These are phyloP conservation scores for Chlorella sp. DNA, from an alignment of 139 green algal species.

Conservation along the genomic window DNA sequence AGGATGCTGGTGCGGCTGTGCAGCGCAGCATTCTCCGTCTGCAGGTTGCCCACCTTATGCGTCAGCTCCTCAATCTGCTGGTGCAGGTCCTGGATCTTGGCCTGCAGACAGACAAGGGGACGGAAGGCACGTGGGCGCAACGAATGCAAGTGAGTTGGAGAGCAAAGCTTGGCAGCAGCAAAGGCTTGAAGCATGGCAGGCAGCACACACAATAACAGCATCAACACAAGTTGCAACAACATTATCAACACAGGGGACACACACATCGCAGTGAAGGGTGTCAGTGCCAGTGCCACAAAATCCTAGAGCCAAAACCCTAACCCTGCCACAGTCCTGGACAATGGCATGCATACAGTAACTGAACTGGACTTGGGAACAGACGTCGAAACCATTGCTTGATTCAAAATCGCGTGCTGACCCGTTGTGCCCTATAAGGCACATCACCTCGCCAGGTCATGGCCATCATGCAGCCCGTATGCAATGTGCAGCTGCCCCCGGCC, in stretches of 20 bases:
- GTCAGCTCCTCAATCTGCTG: constrained; percentile 58
- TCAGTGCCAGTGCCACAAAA: no score
- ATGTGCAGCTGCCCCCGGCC: not conserved
- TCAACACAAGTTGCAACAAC: not conserved
- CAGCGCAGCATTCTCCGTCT: constrained; percentile 49
- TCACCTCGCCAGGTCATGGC: no score
- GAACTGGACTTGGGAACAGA: no score
- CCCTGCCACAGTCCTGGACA: no score
- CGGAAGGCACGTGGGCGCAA: not conserved
- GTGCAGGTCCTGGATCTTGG: constrained; percentile 54
- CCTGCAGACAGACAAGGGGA: constrained; percentile 18
- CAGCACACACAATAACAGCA: not conserved
- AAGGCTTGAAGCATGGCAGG: not conserved
- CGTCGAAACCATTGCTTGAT: no score
- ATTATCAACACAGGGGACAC: not conserved
- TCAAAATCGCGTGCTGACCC: no score
- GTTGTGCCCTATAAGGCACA: no score
- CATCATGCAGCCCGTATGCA: not conserved
- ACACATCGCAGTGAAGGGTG: not conserved
- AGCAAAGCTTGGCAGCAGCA: not conserved
- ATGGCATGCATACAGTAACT: no score
- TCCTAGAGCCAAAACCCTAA: no score
- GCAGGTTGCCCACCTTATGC: constrained; percentile 35
- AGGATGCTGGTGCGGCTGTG: constrained; percentile 48
- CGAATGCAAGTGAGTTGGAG: not conserved